These are phyloP conservation scores for Coemansia sp. DNA, from an alignment of 192 early-diverging fungal genomes.

Conservation along the genomic window DNA sequence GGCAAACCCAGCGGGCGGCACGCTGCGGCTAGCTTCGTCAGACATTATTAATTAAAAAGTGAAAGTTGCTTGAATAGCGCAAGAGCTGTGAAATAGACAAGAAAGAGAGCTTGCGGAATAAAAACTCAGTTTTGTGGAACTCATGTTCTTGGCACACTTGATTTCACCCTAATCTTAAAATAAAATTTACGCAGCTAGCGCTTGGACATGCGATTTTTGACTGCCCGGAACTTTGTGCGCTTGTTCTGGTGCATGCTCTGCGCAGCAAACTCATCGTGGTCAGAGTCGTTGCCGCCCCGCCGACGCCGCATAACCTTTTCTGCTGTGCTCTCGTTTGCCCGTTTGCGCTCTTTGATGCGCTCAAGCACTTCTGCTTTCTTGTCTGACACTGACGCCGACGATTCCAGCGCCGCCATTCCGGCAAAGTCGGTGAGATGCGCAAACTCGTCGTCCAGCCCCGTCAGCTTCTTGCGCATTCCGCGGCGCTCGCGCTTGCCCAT, in stretches of 20 bases:
- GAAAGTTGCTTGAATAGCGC: too few species aligned
- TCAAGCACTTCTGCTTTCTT: conserved; percentile 41
- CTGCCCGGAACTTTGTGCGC: conserved; percentile 32
- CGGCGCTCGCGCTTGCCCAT: conserved; percentile 75
- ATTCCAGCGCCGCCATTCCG: conserved; percentile 35
- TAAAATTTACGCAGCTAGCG: conserved; percentile 1
- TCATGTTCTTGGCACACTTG: too few species aligned
- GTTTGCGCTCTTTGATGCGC: conserved; percentile 26
- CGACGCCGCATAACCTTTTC: conserved; percentile 40
- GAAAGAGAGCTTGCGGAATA: too few species aligned
- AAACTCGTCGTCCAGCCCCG: conserved; percentile 82
- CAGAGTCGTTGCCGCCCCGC: conserved; percentile 13
- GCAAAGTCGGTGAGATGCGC: conserved; percentile 61
- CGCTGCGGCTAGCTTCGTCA: background rate
- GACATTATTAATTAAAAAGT: too few species aligned
- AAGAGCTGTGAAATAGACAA: too few species aligned
- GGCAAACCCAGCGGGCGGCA: background rate
- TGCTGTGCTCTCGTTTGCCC: conserved; percentile 43
- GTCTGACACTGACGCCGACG: conserved; percentile 11
- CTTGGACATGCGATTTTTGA: conserved; percentile 29
- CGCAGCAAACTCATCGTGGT: conserved; percentile 25
- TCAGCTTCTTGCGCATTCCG: conserved; percentile 57
- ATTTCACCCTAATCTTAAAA: background rate
- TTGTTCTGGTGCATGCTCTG: conserved; percentile 12
- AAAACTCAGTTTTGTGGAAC: too few species aligned